A percentile compares a stretch with the other conserved stretches of the same genome.
phyloP scores from a whole-genome alignment of 192 early-diverging fungal genomes.

The Coemansia sp. region DNA sequence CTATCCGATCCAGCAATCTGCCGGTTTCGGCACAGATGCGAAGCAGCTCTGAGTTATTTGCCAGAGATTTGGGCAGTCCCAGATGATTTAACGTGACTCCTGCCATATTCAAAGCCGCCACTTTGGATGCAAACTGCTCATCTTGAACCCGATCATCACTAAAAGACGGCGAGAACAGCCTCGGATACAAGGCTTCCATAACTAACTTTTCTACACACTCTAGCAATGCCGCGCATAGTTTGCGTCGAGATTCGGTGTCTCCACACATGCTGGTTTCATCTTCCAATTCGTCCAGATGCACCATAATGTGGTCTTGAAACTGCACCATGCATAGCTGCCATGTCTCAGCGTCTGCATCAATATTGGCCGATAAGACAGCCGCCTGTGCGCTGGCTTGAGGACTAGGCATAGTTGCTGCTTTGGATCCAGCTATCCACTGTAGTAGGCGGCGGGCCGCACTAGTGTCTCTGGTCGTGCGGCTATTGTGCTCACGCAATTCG shows the following conservation, averaged over 20 bases:
- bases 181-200: constrained; percentile 28
- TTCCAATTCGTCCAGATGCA: constrained; percentile 24
- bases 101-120: constrained; percentile 64
- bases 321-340: constrained; percentile 36
- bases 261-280: constrained; percentile 45
- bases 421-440: constrained; percentile 36
- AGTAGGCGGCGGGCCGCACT: constrained; percentile 3
- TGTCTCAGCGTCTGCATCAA: constrained; percentile 13
- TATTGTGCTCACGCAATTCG: constrained; percentile 16
- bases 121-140: constrained; percentile 62
- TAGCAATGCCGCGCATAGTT: constrained; percentile 16
- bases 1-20: constrained; percentile 23
- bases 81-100: constrained; percentile 61
- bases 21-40: constrained; percentile 35
- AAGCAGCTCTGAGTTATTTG: constrained; percentile 16
- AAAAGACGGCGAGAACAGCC: constrained; percentile 35
- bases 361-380: background rate
- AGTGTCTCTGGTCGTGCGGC: constrained; percentile 2
- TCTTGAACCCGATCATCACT: constrained; percentile 61
- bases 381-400: background rate
- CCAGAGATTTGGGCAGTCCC: constrained; percentile 42
- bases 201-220: constrained; percentile 48
- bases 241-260: constrained; percentile 34
- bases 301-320: constrained; percentile 18
- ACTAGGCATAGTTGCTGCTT: background rate